Base-by-base conservation (phyloP, 2,329 filamentous ascomycete species). In the Leptographium lundbergii region DNA sequence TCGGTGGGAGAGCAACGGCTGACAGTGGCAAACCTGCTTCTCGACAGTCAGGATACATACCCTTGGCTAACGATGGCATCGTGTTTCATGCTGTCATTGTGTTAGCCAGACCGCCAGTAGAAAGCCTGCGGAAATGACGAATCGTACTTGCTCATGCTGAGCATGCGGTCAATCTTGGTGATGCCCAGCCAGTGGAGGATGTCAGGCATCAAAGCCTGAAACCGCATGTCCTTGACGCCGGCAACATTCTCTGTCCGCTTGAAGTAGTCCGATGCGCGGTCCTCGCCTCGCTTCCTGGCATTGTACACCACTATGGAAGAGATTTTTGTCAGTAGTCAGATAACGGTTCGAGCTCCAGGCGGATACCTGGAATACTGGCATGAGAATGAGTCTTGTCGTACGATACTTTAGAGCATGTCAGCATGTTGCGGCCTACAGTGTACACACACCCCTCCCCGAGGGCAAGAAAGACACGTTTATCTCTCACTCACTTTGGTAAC, bases 131-230 rank as follows among this genome's bases (percentile, higher is more conserved):
- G 27, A 32, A 25, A n/a, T 10, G 27, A 6, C 25, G 32, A 54
- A 36, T 77, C 84, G 77, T 69, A 88, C 86, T 97, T 95, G 74
- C 89, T 95, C 94, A 97, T 97, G 75, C 89, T 95, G 66, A 96
- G 77, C 94, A 97, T 99, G 61, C 91, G 82, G 72, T 99, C 94
- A 69, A 99, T 97, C 79, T 97, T 97, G 70, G 88, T 94, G 69
- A 99, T 96, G 62, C 94, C 94, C 34, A 99, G 82, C 94, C 94
- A 97, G 74, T 97, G 94, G 58, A 97, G 80, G 65, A 97, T 95
- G 71, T 96, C 91, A 39, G 94, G 92, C 94, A 97, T 97, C 58
- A 99, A 78, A 32, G 92, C 92, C 76, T 97, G 94, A 79, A 97
- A 97, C 47, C 94, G 86, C 92, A 97, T 97, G 66, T 85, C 87